Percentiles rank a stretch among this genome's conserved stretches.
Evolutionary conservation across 1,284 basidiomycete species (phyloP).

Genomic region (Phellopilus nigrolimitatus): DNA sequence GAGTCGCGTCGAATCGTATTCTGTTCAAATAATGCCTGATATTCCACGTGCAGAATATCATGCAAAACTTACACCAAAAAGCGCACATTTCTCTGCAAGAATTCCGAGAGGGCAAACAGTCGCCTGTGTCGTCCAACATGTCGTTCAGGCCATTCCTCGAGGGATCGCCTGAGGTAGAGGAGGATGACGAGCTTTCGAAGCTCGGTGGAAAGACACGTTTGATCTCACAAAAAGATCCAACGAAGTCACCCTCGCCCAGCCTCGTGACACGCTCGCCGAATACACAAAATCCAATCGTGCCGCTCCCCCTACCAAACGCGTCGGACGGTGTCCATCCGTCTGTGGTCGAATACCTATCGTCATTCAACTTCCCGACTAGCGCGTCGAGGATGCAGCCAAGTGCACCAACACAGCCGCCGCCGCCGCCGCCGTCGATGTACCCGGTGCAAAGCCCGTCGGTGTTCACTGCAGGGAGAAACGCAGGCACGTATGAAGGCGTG

Average conservation of each 20-base stretch:
- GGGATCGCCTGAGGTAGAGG: conserved; percentile 45
- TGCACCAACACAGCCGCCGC: neutral
- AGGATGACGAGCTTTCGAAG: conserved; percentile 65
- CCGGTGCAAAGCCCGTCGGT: neutral
- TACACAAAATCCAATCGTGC: conserved; percentile 56
- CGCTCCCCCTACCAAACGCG: conserved; percentile 41
- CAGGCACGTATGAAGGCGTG: neutral
- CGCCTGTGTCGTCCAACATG: conserved; percentile 37
- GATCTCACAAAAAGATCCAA: conserved; percentile 55
- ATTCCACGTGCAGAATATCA: conserved; percentile 37
- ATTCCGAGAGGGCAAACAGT: conserved; percentile 52
- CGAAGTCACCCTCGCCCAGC: conserved; percentile 46
- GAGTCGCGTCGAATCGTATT: conserved; percentile 25
- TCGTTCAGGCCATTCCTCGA: conserved; percentile 37
- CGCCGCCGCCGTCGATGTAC: conserved; percentile 1
- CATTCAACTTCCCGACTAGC: conserved; percentile 39
- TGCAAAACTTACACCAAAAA: conserved; percentile 51
- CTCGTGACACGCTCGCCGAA: conserved; percentile 57
- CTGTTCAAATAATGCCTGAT: neutral
- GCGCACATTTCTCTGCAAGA: conserved; percentile 62
- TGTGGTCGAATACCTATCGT: conserved; percentile 61
- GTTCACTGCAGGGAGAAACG: neutral
- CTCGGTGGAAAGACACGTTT: conserved; percentile 69
- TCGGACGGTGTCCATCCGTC: conserved; percentile 48
- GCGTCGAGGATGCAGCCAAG: conserved; percentile 10